Evolutionary conservation across 2,329 filamentous ascomycete species (phyloP), one percentile per base, ranked within the genome.

Genomic region (Metarhizium rileyi): DNA sequence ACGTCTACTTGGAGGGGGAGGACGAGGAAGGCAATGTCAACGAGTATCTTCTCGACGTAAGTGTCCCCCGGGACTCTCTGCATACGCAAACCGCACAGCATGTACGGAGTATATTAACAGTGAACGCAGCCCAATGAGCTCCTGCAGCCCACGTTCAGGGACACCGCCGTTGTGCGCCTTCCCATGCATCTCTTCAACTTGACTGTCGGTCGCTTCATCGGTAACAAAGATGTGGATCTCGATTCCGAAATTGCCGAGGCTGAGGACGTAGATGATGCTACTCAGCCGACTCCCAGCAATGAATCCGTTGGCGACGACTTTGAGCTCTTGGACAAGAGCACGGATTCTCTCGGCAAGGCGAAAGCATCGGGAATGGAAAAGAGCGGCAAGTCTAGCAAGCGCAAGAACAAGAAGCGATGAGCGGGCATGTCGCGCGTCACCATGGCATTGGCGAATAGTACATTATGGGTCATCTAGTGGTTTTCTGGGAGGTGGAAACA

Each of bases 1-100:
- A 96, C 59, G 93, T 98, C 12, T 98, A 88, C 63, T 75, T 98
- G n/a, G 90, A 97, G 68, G 87, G 95, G 63, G 79, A 88, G 59
- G 88, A 89, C 47, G 90, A 90, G 57, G 88, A 96, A 23, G 93
- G 93, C 48, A 81, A 87, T 49, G 78, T 81, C 28, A 80, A 86
- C 57, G 88, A 96, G 64, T 95, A 84, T 63, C 72, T 96, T 55
- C 81, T 98, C 52, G 91, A 98, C 65, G 83, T 96, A 70, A 76
- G 86, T 78, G 14, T 8, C 20, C 22, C 40, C n/a, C 14, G 6
- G 23, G 14, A 7, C 12, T 20, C 12, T n/a, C 14, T 28, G 28
- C 27, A 30, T 12, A 2, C n/a, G 12, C 3, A 38, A 27, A 16
- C 33, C 2, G 4, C 5, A 8, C 2, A 33, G 14, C n/a, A 26